Conservation (phyloP, 2,329 filamentous ascomycete species). For the Penicillium digitatum region DNA sequence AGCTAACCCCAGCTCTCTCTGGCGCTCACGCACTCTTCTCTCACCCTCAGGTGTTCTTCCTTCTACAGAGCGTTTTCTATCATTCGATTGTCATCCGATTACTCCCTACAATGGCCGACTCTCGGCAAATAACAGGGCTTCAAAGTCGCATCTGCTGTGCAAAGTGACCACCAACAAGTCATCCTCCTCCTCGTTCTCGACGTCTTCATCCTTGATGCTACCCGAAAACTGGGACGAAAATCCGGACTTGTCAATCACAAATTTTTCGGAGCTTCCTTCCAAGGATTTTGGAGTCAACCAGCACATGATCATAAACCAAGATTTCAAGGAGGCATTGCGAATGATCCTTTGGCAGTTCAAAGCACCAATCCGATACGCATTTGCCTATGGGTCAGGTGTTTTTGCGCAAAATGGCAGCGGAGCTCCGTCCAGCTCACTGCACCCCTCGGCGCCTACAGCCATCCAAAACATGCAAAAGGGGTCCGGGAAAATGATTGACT, state of each 20-base stretch:
- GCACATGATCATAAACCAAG: slow-evolving; percentile 90
- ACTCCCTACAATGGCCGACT: slow-evolving; percentile 19
- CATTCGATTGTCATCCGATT: slow-evolving; percentile 27
- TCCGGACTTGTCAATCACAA: slow-evolving; percentile 65
- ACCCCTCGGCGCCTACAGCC: slow-evolving; percentile 75
- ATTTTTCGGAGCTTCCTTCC: slow-evolving; percentile 72
- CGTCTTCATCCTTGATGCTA: slow-evolving; percentile 27
- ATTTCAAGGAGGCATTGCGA: slow-evolving; percentile 86
- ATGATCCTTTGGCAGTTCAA: slow-evolving; percentile 87
- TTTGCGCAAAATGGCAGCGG: slow-evolving; percentile 69
- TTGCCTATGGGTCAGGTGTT: slow-evolving; percentile 95
- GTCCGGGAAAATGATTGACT: slow-evolving; percentile 94
- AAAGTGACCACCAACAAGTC: slow-evolving; percentile 17
- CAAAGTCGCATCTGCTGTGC: slow-evolving; percentile 16
- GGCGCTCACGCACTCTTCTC: slow-evolving; percentile 20
- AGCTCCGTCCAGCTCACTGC: slow-evolving; percentile 47
- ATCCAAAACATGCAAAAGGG: slow-evolving; percentile 82
- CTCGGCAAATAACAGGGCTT: slow-evolving; percentile 13
- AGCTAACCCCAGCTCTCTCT: slow-evolving; percentile 20
- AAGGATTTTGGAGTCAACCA: slow-evolving; percentile 90
- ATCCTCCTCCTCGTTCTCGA: slow-evolving; percentile 31
- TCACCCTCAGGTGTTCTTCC: slow-evolving; percentile 19
- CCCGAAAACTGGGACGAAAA: slow-evolving; percentile 69
- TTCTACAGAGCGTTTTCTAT: slow-evolving; percentile 27
- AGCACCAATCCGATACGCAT: slow-evolving; percentile 91